Conservation (phyloP, 2,329 filamentous ascomycete genomes). For the Graphium sp. region DNA sequence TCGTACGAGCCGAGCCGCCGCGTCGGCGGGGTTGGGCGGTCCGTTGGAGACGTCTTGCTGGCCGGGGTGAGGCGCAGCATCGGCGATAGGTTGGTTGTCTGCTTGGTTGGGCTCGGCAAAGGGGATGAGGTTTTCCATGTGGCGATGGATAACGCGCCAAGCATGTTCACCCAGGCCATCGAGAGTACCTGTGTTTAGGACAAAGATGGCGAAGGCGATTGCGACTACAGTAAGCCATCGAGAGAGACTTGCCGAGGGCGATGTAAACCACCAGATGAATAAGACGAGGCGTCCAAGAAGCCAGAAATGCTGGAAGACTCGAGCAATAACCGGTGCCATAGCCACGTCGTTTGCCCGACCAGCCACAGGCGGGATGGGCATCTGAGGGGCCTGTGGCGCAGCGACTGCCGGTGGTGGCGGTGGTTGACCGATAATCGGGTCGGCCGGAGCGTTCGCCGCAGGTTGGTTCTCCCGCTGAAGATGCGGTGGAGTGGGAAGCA, state of each 20-base stretch:
- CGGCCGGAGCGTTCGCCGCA: not conserved
- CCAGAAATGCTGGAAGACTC: slow-evolving; percentile 46
- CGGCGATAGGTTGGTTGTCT: slow-evolving; percentile 11
- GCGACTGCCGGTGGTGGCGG: no score
- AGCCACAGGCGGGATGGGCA: no score
- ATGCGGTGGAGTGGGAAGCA: slow-evolving; percentile 1
- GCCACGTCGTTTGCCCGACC: slow-evolving; percentile 2
- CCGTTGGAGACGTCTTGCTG: not conserved
- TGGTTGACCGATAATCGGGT: no score
- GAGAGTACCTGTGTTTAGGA: slow-evolving; percentile 41
- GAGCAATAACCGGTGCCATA: slow-evolving; percentile 18
- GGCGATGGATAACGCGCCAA: slow-evolving; percentile 38
- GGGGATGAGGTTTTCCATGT: slow-evolving; percentile 42
- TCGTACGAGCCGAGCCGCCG: slow-evolving; percentile 36
- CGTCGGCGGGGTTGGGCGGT: slow-evolving; percentile 21
- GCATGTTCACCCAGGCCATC: slow-evolving; percentile 35
- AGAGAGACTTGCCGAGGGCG: slow-evolving; percentile 38
- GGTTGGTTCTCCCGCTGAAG: slow-evolving; percentile 1
- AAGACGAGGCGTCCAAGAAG: slow-evolving; percentile 36
- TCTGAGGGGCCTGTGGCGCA: not conserved
- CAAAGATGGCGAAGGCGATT: slow-evolving; percentile 36
- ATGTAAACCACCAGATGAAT: slow-evolving; percentile 51
- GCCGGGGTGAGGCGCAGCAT: slow-evolving; percentile 10
- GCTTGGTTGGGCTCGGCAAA: slow-evolving; percentile 22
- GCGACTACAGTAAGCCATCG: slow-evolving; percentile 38